These are phyloP conservation scores for Melampsora americana DNA, from an alignment of 1,284 basidiomycete species.

Conservation along the genomic window DNA sequence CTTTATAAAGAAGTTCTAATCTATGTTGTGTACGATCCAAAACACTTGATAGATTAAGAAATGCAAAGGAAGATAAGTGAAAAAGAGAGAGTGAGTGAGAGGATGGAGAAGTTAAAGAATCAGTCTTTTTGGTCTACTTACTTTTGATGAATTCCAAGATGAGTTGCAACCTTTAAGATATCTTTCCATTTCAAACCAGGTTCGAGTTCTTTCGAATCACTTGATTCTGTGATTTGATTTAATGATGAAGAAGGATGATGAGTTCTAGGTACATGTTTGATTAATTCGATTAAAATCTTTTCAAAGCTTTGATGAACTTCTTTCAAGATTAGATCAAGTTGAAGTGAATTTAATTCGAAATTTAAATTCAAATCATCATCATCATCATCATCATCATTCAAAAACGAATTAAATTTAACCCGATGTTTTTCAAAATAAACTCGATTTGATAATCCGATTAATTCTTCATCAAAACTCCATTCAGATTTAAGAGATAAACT, in stretches of 20 bases:
- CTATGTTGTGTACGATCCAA: background rate
- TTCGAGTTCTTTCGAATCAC: background rate
- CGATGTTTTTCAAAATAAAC: background rate
- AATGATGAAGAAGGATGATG: too few relatives aligned
- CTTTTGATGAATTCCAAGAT: background rate
- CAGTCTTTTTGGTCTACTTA: background rate
- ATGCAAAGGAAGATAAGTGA: background rate
- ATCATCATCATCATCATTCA: background rate
- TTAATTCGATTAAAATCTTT: background rate
- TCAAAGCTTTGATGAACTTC: background rate
- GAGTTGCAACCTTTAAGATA: background rate
- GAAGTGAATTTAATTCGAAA: background rate
- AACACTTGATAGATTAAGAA: background rate
- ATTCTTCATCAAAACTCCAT: slow-evolving; percentile 32
- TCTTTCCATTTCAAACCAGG: slow-evolving; percentile 4
- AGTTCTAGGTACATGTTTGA: background rate
- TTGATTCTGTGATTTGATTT: background rate
- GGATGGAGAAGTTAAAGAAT: background rate
- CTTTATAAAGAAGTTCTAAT: background rate
- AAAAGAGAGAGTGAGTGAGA: background rate
- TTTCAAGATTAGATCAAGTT: background rate
- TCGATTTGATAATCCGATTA: background rate
- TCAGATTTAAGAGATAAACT: slow-evolving; percentile 11
- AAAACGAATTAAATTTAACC: background rate
- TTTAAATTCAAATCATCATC: background rate